phyloP scores from a whole-genome alignment of 2,329 filamentous ascomycete genomes.

The Colletotrichum neosansevieriae region DNA sequence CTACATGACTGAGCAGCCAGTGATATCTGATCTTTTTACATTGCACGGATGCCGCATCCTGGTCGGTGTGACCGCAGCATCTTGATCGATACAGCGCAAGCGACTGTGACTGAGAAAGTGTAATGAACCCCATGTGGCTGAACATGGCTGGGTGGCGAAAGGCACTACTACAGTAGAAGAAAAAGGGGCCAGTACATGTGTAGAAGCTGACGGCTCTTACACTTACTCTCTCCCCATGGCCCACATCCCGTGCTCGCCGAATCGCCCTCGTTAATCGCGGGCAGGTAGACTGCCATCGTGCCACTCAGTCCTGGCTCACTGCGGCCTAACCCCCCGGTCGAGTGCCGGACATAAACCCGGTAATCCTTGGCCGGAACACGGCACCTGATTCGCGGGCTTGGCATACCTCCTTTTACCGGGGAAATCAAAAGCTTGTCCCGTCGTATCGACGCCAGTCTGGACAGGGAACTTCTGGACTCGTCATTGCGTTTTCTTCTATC shows the following conservation, averaged over 20 bases:
- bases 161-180: too few relatives aligned
- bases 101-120: too few relatives aligned
- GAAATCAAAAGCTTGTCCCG: constrained; percentile 38
- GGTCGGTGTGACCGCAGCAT: constrained; percentile 18
- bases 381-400: constrained; percentile 37
- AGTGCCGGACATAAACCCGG: constrained; percentile 8
- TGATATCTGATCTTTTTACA: neutral
- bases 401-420: constrained; percentile 22
- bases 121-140: too few relatives aligned
- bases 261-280: constrained; percentile 15
- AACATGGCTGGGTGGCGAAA: too few relatives aligned
- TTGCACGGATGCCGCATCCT: neutral
- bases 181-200: neutral
- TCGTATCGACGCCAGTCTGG: constrained; percentile 25
- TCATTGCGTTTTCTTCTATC: constrained; percentile 14
- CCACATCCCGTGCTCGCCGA: constrained; percentile 30
- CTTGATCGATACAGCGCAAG: constrained; percentile 1
- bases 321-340: constrained; percentile 16
- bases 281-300: neutral
- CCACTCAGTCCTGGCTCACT: neutral
- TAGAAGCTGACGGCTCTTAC: constrained; percentile 19
- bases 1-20: constrained; percentile 4
- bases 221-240: constrained; percentile 13
- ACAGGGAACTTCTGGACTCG: constrained; percentile 13
- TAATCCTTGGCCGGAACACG: constrained; percentile 24